Conservation (phyloP, 2,329 filamentous ascomycete genomes). For the Apiospora malaysiana region DNA sequence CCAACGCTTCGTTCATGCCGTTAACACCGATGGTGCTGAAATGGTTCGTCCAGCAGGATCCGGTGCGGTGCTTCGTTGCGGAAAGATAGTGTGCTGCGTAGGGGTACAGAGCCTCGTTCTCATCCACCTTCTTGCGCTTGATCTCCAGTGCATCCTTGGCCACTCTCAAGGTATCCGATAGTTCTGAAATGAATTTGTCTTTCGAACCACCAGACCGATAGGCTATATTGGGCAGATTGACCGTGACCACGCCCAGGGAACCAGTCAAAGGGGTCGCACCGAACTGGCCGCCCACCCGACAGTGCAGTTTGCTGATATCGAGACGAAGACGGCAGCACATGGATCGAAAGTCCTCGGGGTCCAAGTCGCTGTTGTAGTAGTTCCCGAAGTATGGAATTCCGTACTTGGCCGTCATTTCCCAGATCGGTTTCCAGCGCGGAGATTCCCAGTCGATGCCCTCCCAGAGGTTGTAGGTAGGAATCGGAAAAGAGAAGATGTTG, state of each 20-base stretch:
- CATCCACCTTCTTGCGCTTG: constrained; percentile 2
- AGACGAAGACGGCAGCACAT: constrained; percentile 10
- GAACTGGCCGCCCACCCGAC: background rate
- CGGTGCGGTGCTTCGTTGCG: background rate
- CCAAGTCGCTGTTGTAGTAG: constrained; percentile 9
- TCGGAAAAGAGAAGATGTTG: constrained; percentile 1
- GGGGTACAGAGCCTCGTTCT: background rate
- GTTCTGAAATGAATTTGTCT: background rate
- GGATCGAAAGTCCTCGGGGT: constrained; percentile 1
- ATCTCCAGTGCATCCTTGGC: background rate
- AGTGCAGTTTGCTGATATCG: constrained; percentile 1
- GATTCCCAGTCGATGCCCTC: constrained; percentile 10
- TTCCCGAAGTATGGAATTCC: constrained; percentile 4
- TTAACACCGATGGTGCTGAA: constrained; percentile 2
- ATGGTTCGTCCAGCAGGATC: constrained; percentile 7
- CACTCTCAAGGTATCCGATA: constrained; percentile 1
- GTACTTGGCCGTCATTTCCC: constrained; percentile 14
- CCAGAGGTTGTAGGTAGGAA: constrained; percentile 2
- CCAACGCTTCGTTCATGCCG: constrained; percentile 3
- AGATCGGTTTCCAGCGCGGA: background rate
- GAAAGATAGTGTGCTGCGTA: constrained; percentile 2
- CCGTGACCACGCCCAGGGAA: background rate
- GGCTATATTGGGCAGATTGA: constrained; percentile 1
- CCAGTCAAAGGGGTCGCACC: constrained; percentile 2
- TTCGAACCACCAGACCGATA: background rate